A percentile compares a stretch with the other conserved stretches of the same genome.
Conservation (phyloP, 768 basidiomycete genomes). For the Mycena belliarum region DNA sequence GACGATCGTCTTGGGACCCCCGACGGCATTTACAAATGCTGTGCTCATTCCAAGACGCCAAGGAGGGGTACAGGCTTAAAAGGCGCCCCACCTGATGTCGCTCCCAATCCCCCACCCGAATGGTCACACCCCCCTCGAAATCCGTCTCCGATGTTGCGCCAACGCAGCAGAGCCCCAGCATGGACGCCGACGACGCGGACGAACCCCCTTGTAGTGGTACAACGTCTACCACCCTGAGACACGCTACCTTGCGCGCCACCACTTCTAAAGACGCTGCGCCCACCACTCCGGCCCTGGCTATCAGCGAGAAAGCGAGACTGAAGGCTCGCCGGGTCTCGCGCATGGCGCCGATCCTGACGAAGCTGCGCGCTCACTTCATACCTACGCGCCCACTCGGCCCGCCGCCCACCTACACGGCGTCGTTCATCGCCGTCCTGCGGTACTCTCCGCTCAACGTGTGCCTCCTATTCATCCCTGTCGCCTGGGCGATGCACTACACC, state of each 20-base stretch:
- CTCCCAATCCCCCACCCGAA: background rate
- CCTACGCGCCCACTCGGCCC: background rate
- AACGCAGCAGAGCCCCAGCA: background rate
- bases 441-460: background rate
- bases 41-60: background rate
- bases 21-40: background rate
- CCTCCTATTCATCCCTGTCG: background rate
- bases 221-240: background rate
- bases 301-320: background rate
- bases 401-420: background rate
- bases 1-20: background rate
- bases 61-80: background rate
- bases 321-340: background rate
- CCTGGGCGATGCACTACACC: background rate
- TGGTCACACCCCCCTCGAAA: background rate
- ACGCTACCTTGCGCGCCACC: background rate
- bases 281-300: background rate
- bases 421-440: background rate
- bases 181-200: background rate
- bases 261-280: background rate
- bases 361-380: background rate
- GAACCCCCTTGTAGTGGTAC: background rate
- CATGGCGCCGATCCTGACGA: background rate
- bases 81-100: background rate
- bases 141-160: background rate